Conservation (phyloP, 164 flowering plant genomes). For the Nelumbo lutea region DNA sequence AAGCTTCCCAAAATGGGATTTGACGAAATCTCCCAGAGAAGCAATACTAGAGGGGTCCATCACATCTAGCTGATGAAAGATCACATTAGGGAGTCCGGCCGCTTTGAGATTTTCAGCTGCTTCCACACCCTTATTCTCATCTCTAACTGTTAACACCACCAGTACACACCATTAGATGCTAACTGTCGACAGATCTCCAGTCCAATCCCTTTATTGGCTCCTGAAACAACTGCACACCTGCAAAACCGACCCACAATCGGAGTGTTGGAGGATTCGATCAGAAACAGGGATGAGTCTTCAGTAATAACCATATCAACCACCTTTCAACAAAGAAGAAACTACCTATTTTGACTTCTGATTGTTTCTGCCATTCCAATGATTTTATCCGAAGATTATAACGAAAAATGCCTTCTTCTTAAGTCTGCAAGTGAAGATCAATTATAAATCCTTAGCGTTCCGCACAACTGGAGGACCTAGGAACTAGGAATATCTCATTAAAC, state of each 20-base stretch:
- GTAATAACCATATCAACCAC: neutral
- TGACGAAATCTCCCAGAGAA: conserved; percentile 21
- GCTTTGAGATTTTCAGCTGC: conserved; percentile 26
- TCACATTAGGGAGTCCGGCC: conserved; percentile 16
- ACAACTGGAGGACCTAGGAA: too few relatives aligned
- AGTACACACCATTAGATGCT: conserved; percentile 23
- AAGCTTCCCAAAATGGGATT: conserved; percentile 27
- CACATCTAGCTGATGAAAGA: conserved; percentile 42
- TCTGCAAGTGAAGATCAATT: too few relatives aligned
- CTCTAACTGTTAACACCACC: conserved; percentile 31
- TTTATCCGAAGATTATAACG: neutral
- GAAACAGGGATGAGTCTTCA: too few relatives aligned
- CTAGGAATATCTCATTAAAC: too few relatives aligned
- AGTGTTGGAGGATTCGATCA: neutral
- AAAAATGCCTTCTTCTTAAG: neutral
- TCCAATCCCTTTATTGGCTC: conserved; percentile 40
- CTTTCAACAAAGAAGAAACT: neutral
- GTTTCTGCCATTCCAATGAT: conserved; percentile 8
- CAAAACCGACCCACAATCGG: neutral
- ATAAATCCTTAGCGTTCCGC: too few relatives aligned
- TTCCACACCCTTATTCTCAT: conserved; percentile 31
- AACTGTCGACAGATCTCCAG: conserved; percentile 27
- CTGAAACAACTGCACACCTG: conserved; percentile 37
- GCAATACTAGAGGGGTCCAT: conserved; percentile 18
- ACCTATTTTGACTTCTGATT: neutral